These are phyloP conservation scores for Penicillium flavigenum DNA, from an alignment of 495 filamentous ascomycete genomes.

Conservation along the genomic window DNA sequence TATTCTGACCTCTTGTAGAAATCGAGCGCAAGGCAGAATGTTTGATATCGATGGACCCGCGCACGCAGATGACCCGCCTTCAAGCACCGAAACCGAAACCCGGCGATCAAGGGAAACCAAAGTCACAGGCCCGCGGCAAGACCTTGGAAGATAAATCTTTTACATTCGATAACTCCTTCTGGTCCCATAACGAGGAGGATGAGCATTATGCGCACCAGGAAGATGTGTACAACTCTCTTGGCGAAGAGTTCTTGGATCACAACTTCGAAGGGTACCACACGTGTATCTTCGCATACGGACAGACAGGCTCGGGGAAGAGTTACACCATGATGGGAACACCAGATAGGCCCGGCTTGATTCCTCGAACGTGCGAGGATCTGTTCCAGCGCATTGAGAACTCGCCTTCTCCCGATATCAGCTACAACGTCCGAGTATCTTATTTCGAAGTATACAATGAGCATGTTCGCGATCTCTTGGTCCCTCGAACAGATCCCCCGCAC, in stretches of 20 bases:
- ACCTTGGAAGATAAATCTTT: constrained; percentile 85
- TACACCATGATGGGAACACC: constrained; percentile 99
- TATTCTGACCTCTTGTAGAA: constrained; percentile 53
- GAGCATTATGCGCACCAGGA: constrained; percentile 81
- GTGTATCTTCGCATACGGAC: constrained; percentile 98
- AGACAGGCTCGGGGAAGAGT: constrained; percentile 96
- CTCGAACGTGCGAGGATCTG: constrained; percentile 93
- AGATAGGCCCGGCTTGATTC: constrained; percentile 85
- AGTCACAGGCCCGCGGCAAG: constrained; percentile 67
- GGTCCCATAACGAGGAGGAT: constrained; percentile 78
- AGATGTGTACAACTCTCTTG: constrained; percentile 90
- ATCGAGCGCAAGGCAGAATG: constrained; percentile 76
- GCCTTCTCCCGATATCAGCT: constrained; percentile 82
- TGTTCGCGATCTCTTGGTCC: constrained; percentile 88
- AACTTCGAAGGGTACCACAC: constrained; percentile 99
- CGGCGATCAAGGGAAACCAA: constrained; percentile 62
- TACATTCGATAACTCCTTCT: constrained; percentile 96
- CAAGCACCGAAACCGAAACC: constrained; percentile 59
- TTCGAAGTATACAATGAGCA: constrained; percentile 99
- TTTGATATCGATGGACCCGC: constrained; percentile 85
- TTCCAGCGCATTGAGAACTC: constrained; percentile 92
- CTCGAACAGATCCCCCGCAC: constrained; percentile 70
- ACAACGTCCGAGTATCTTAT: constrained; percentile 95
- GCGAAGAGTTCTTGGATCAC: constrained; percentile 97
- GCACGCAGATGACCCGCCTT: constrained; percentile 76